Conservation (phyloP, 2,329 filamentous ascomycete genomes). For the Didymella pomorum region DNA sequence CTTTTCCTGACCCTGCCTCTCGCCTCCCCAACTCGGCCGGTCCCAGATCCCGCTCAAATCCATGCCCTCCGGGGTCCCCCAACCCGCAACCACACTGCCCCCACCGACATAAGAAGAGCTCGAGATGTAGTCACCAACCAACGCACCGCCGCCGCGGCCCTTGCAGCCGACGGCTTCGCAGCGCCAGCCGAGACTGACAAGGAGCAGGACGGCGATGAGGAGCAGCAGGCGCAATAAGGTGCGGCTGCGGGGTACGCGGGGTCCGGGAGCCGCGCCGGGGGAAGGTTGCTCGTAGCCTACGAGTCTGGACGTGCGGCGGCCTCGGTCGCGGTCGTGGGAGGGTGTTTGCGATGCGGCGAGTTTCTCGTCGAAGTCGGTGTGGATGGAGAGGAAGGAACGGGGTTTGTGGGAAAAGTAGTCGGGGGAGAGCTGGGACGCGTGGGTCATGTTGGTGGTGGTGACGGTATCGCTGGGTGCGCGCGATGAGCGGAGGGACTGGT, state of each 20-base stretch:
- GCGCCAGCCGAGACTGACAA: slow-evolving; percentile 9
- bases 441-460: not conserved
- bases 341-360: not conserved
- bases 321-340: not conserved
- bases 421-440: slow-evolving; percentile 9
- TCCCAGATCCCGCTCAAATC: slow-evolving; percentile 4
- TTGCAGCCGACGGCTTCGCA: slow-evolving; percentile 11
- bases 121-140: not conserved
- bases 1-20: not conserved
- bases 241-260: not conserved
- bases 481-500: not conserved
- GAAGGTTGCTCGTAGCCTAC: not conserved
- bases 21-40: slow-evolving; percentile 6
- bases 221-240: not conserved
- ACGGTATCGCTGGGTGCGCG: not conserved
- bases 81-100: slow-evolving; percentile 5
- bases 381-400: slow-evolving; percentile 7
- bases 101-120: not conserved
- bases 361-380: slow-evolving; percentile 2
- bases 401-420: slow-evolving; percentile 14
- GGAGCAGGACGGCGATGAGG: not conserved
- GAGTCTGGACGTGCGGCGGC: not conserved
- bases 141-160: slow-evolving; percentile 1
- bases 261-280: not conserved
- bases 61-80: not conserved